Percentiles rank a stretch among this genome's conserved stretches.
Conservation (phyloP, 1,284 basidiomycete species). For the Takashimella koratensis region DNA sequence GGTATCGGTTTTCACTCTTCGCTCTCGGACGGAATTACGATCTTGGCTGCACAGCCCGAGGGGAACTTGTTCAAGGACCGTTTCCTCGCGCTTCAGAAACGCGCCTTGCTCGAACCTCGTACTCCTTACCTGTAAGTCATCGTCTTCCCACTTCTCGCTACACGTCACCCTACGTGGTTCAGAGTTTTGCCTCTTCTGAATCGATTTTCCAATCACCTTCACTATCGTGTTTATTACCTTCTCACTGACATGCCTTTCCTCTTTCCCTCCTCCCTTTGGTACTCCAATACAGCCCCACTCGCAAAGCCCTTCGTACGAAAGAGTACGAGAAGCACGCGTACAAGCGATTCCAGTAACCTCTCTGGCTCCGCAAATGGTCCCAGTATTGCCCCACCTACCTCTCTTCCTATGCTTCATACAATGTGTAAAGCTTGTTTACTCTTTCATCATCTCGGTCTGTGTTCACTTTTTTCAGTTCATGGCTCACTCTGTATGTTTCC, state of each 20-base stretch:
- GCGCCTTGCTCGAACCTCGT: conserved; percentile 52
- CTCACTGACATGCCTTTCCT: no score
- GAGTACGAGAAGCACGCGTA: conserved; percentile 87
- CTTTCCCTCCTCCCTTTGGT: not conserved
- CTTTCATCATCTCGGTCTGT: no score
- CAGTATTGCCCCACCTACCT: no score
- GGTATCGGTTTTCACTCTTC: no score
- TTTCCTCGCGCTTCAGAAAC: conserved; percentile 58
- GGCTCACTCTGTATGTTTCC: no score
- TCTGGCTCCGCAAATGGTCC: no score
- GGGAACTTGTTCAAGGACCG: conserved; percentile 90
- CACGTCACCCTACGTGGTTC: not conserved
- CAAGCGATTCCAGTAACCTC: conserved; percentile 63
- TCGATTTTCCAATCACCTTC: conserved; percentile 4
- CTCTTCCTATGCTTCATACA: no score
- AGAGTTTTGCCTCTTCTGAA: no score
- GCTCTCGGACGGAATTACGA: no score
- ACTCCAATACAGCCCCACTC: conserved; percentile 58
- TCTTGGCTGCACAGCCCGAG: no score
- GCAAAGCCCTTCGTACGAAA: conserved; percentile 58
- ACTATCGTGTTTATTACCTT: conserved; percentile 4
- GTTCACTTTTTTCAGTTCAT: no score
- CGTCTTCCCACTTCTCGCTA: not conserved
- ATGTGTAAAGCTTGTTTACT: no score
- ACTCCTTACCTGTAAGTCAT: conserved; percentile 62